Percentiles rank a stretch among this genome's conserved stretches.
Conservation (phyloP, 169 alveolate genomes). For the Babesia ovis region DNA sequence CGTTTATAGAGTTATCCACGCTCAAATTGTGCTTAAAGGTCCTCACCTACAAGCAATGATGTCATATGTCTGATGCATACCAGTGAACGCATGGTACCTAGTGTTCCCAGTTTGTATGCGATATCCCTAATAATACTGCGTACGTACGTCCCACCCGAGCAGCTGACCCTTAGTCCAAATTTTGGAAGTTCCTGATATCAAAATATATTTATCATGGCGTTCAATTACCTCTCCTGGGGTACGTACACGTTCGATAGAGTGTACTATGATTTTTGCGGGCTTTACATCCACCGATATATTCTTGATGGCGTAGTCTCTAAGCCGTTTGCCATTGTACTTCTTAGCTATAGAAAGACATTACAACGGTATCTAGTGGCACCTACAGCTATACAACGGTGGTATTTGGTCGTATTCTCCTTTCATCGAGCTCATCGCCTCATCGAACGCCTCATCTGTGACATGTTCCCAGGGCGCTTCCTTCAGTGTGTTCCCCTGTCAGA, state of each 20-base stretch:
- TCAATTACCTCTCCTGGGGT: conserved; percentile 31
- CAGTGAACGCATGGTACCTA: conserved; percentile 69
- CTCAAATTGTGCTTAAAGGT: conserved; percentile 26
- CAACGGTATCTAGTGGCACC: neutral
- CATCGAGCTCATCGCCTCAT: conserved; percentile 41
- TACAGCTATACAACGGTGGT: conserved; percentile 59
- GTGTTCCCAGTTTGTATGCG: conserved; percentile 63
- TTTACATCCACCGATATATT: conserved; percentile 49
- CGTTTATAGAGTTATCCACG: conserved; percentile 21
- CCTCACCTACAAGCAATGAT: conserved; percentile 23
- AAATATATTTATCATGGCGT: neutral
- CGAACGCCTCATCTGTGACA: conserved; percentile 41
- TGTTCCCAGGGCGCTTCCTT: conserved; percentile 55
- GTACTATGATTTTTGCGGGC: conserved; percentile 13
- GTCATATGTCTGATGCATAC: conserved; percentile 5
- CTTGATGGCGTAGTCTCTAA: conserved; percentile 69
- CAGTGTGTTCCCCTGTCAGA: conserved; percentile 39
- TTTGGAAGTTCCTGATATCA: conserved; percentile 60
- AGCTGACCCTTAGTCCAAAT: conserved; percentile 56
- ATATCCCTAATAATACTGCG: conserved; percentile 73
- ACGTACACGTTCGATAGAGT: conserved; percentile 30
- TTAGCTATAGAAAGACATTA: conserved; percentile 49
- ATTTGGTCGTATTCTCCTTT: conserved; percentile 46
- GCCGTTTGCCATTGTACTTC: conserved; percentile 64
- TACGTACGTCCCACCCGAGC: conserved; percentile 79